Conservation (phyloP, 2,329 filamentous ascomycete species). For the Exutisphaerella laricina region DNA sequence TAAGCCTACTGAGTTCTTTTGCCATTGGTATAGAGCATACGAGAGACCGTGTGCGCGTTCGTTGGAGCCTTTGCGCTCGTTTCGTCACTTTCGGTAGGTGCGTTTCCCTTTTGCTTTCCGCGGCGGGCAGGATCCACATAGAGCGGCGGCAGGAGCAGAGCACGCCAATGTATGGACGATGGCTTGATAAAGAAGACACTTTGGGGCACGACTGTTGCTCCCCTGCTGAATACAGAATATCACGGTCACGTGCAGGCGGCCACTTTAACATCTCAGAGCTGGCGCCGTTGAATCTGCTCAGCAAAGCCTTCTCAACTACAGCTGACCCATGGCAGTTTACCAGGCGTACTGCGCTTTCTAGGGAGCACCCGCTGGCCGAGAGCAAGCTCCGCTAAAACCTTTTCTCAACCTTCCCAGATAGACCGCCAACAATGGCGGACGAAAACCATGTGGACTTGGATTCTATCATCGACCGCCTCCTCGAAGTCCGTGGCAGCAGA, state of each 20-base stretch:
- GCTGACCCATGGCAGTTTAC: conserved; percentile 19
- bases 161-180: no score
- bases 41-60: conserved; percentile 13
- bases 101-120: conserved; percentile 2
- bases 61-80: conserved; percentile 30
- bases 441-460: conserved; percentile 93
- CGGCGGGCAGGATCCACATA: not conserved
- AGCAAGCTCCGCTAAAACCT: conserved; percentile 16
- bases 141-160: not conserved
- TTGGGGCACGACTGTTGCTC: no score
- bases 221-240: no score
- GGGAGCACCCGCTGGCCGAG: conserved; percentile 18
- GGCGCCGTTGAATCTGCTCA: no score
- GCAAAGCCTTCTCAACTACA: not conserved
- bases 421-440: conserved; percentile 58
- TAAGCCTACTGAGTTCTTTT: conserved; percentile 5
- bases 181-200: no score
- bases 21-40: conserved; percentile 10
- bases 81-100: conserved; percentile 27
- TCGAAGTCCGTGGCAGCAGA: conserved; percentile 95
- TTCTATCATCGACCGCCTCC: conserved; percentile 96
- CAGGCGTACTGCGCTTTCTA: conserved; percentile 12
- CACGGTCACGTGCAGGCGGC: conserved; percentile 14
- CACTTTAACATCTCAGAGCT: not conserved
- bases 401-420: conserved; percentile 9